phyloP scores from a whole-genome alignment of 2,329 filamentous ascomycete species.

The Chrysoporthe puriensis region DNA sequence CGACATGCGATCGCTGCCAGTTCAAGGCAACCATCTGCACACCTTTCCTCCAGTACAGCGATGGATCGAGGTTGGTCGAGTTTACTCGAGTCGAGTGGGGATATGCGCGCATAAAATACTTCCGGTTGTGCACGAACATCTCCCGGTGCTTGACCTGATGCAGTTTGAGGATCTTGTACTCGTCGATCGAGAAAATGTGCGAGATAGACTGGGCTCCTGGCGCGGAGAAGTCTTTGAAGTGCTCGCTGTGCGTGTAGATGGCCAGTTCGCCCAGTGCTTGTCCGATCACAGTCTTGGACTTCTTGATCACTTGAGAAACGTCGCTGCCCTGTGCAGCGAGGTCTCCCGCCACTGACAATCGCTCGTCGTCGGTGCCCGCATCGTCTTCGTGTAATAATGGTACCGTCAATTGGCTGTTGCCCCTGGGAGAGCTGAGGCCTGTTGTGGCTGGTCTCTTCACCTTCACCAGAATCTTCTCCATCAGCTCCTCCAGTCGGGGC shows the following conservation, averaged over 20 bases:
- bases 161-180: constrained; percentile 70
- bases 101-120: constrained; percentile 89
- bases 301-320: constrained; percentile 54
- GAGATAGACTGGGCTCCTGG: constrained; percentile 62
- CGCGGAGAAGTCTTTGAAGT: constrained; percentile 73
- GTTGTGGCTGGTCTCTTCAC: constrained; percentile 63
- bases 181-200: constrained; percentile 87
- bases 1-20: constrained; percentile 80
- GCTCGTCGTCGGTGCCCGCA: constrained; percentile 51
- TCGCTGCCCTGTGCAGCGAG: constrained; percentile 14
- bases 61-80: constrained; percentile 94
- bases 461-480: constrained; percentile 81
- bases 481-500: constrained; percentile 72
- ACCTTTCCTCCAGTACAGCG: constrained; percentile 87
- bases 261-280: constrained; percentile 74
- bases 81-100: constrained; percentile 77
- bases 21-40: constrained; percentile 98
- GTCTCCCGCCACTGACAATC: constrained; percentile 26
- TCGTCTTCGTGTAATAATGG: constrained; percentile 45
- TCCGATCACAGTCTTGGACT: constrained; percentile 65
- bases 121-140: constrained; percentile 85
- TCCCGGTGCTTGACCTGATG: constrained; percentile 67
- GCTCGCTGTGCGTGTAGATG: constrained; percentile 84
- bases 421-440: constrained; percentile 25
- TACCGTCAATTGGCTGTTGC: constrained; percentile 37